Base-by-base conservation (phyloP, 106 monocot species). In the Dioscorea dumetorum region DNA sequence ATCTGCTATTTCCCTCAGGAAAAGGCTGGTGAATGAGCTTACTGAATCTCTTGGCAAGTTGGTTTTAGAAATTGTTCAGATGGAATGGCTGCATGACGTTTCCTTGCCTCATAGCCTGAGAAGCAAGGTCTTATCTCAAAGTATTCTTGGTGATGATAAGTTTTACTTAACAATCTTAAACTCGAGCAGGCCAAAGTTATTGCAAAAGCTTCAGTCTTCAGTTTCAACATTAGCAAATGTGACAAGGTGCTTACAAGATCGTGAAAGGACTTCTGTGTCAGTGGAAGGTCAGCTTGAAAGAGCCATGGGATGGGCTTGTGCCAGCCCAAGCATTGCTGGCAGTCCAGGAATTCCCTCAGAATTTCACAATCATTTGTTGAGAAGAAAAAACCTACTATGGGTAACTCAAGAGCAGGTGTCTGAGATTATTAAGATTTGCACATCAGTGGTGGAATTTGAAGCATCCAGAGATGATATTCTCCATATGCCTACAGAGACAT, bases 251-350 rank as follows among this genome's bases (percentile, higher is more conserved):
- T 70, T 99, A 32, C 84, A 87, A 81, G 67, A 73, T 76, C 78
- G 80, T 85, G 93, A 93, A 81, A 87, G 74, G 63, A 83, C 71
- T 73, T 92, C 99, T 58, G 60, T 81, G 22, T 72, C 82, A 57
- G 82, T 73, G 41, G 93, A 90, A 79, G 90, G 87, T 61, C 93
- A 99, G 69, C 87, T 99, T 80, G 99, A 99, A 76, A 87, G 90
- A 75, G 99, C 99, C 8, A 93, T 99, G 99, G 83, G 84, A 66
- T 99, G 99, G 99, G 99, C 99, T 61, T 97, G 92, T 84, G 88
- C 80, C 18, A 81, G 91, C 31, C 50, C 86, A 73, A 82, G 50
- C 77, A 69, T 64, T 53, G 57, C 49, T 71, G 73, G 72, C 35
- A 75, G 28, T 77, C 80, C 84, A 33, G 83, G 80, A 57, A 86